phyloP scores from a whole-genome alignment of 805 yeast genomes.

The Candida silvatica region DNA sequence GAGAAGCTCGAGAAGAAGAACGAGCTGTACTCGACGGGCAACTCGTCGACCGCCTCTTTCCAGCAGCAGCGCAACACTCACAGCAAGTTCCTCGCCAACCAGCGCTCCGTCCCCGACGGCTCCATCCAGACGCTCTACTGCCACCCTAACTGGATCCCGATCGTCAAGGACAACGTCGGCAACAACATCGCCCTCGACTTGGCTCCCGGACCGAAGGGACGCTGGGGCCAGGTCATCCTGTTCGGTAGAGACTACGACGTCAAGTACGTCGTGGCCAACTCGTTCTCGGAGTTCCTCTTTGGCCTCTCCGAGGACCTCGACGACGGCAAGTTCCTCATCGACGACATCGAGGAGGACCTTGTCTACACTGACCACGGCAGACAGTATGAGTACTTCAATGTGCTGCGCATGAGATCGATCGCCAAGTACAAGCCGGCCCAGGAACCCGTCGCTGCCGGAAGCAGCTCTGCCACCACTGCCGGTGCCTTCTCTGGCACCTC shows the following conservation, averaged over 20 bases:
- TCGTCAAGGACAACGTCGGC: slow-evolving; percentile 82
- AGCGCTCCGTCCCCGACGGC: slow-evolving; percentile 71
- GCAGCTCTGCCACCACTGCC: slow-evolving; percentile 1
- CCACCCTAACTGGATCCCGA: slow-evolving; percentile 88
- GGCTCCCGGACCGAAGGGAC: slow-evolving; percentile 71
- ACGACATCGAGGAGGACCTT: slow-evolving; percentile 58
- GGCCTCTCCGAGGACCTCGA: slow-evolving; percentile 83
- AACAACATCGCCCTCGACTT: slow-evolving; percentile 89
- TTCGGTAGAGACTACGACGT: slow-evolving; percentile 94
- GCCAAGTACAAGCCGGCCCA: slow-evolving; percentile 10
- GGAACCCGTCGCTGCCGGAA: no score
- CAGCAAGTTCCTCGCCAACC: slow-evolving; percentile 34
- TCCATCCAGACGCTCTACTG: slow-evolving; percentile 71
- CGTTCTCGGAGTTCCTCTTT: slow-evolving; percentile 83
- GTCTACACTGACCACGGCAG: slow-evolving; percentile 19
- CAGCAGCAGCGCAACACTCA: slow-evolving; percentile 11
- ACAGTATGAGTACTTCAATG: slow-evolving; percentile 60
- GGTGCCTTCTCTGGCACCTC: slow-evolving; percentile 1
- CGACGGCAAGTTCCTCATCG: slow-evolving; percentile 68
- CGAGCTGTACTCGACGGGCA: background rate
- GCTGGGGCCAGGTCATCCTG: slow-evolving; percentile 84
- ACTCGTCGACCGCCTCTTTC: slow-evolving; percentile 7
- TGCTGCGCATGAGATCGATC: slow-evolving; percentile 57
- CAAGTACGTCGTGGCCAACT: slow-evolving; percentile 76
- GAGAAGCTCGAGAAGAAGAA: slow-evolving; percentile 19